These are phyloP conservation scores for Entophlyctis luteolus DNA, from an alignment of 192 early-diverging fungal genomes.

Conservation along the genomic window DNA sequence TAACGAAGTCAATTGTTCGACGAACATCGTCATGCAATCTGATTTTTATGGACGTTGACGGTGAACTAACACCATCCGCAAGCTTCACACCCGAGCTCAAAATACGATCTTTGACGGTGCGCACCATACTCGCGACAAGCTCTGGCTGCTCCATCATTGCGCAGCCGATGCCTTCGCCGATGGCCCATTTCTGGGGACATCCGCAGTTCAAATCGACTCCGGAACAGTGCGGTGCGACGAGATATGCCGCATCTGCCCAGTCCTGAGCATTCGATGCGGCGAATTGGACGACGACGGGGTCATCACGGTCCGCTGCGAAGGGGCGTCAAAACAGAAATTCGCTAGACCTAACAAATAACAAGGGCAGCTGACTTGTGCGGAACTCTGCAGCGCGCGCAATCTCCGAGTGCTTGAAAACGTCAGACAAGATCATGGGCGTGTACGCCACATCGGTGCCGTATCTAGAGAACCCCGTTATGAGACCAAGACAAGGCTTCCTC, in stretches of 20 bases:
- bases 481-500: constrained; percentile 20
- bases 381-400: constrained; percentile 78
- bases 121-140: constrained; percentile 85
- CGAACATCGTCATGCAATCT: constrained; percentile 71
- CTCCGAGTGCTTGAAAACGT: constrained; percentile 82
- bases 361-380: constrained; percentile 63
- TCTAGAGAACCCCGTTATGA: constrained; percentile 29
- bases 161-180: constrained; percentile 81
- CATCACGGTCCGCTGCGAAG: constrained; percentile 53
- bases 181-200: constrained; percentile 95
- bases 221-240: constrained; percentile 62
- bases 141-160: constrained; percentile 87
- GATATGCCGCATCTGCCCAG: constrained; percentile 77
- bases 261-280: constrained; percentile 78
- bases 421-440: constrained; percentile 95
- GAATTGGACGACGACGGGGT: constrained; percentile 91
- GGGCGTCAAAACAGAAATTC: too few species aligned
- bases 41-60: constrained; percentile 80
- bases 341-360: too few species aligned
- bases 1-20: constrained; percentile 82
- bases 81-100: constrained; percentile 41
- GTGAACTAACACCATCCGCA: constrained; percentile 32
- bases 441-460: constrained; percentile 87
- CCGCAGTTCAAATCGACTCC: constrained; percentile 77
- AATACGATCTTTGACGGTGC: constrained; percentile 56